Base-by-base conservation (phyloP, 805 yeast genomes). In the Torulaspora microellipsoides region DNA sequence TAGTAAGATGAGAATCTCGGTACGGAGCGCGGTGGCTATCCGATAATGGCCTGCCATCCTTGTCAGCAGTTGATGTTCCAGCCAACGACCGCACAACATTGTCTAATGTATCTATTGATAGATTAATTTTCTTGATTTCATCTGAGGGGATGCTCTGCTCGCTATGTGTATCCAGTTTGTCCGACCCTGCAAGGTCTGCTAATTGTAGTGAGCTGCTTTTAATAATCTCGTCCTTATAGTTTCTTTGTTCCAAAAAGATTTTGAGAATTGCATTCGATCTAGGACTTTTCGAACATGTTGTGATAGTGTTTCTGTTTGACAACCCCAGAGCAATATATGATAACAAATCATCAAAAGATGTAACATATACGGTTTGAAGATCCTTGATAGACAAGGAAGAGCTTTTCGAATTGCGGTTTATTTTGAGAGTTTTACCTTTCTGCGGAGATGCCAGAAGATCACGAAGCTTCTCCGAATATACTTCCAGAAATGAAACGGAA, bases 161-260 rank as follows among this genome's bases (percentile, higher is more conserved):
- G 82, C 78, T 60, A 81, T 85, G 62, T 40, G 49, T 56, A 5
- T 40, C 48, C 8, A 54, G 25, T 38, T 36, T 39, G 36, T 90
- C 96, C 15, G 91, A 81, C 5, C 96, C 95, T 0, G 95, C 95
- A 50, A 88, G 70, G 65, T 88, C 96, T 10, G 87, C 91, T 30
- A 88, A 63, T 54, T 81, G 83, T 47, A 88, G 69, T 46, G 77
- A 79, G 11, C 84, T 85, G n/a, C 25, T 25, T 27, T 44, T 52
- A 14, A 50, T 10, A n/a, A 40, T 36, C n/a, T 52, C 54, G 4
- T 74, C 70, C 3, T 64, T 64, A 14, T 70, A 48, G 52, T 76
- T 72, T 56, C 76, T 77, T 55, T 85, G 91, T n/a, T 75, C 69
- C 6, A 89, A 66, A 39, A 75, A 76, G 4, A 90, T 70, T 42